Evolutionary conservation across 129 eudicot genomes (phyloP).

Genomic region (Tagetes erecta): DNA sequence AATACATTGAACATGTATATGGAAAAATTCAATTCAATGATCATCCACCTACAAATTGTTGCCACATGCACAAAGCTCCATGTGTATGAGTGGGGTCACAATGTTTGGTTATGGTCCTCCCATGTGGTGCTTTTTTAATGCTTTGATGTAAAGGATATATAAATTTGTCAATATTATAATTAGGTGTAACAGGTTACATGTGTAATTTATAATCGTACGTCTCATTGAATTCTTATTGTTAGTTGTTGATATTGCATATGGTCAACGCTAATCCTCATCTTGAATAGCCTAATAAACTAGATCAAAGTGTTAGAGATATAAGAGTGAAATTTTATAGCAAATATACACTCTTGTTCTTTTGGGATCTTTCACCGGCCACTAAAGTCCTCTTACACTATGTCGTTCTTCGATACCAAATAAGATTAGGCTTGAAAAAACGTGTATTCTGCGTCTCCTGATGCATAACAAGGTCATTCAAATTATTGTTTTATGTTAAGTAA

Average conservation of each 20-base stretch:
- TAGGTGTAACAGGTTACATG: neutral
- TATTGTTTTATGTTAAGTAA: no score
- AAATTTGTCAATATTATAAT: neutral
- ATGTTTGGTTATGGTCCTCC: constrained; percentile 24
- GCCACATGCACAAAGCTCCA: constrained; percentile 33
- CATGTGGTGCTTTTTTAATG: constrained; percentile 31
- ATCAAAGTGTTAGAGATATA: no score
- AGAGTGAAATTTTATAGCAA: no score
- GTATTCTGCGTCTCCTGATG: no score
- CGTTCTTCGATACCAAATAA: no score
- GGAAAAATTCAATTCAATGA: constrained; percentile 32
- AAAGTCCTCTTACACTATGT: no score
- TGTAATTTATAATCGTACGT: neutral
- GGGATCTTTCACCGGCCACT: no score
- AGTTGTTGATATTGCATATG: neutral
- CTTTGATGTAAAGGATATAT: constrained; percentile 5
- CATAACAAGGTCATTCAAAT: no score
- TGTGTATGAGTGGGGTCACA: constrained; percentile 26
- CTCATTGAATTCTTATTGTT: neutral
- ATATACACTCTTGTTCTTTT: no score
- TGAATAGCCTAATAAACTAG: neutral
- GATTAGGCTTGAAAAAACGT: no score
- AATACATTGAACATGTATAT: constrained; percentile 36
- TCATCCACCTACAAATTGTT: constrained; percentile 30
- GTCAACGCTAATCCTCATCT: neutral